phyloP scores from a whole-genome alignment of 2,329 filamentous ascomycete genomes.

The Hypoxylon rubiginosum region DNA sequence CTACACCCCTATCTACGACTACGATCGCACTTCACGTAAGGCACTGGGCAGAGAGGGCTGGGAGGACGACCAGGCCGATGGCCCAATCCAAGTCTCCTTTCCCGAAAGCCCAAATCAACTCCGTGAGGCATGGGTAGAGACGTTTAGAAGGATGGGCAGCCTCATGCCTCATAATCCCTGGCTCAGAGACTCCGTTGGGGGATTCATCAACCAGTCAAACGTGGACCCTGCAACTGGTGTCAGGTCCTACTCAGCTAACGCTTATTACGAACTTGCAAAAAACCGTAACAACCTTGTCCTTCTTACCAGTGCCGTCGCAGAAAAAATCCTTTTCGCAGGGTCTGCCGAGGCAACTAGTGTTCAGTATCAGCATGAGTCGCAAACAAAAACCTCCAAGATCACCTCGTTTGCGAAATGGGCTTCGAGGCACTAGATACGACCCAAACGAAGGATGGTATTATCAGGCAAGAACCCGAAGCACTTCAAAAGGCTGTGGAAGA shows the following conservation, averaged over 20 bases:
- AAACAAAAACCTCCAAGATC: conserved; percentile 25
- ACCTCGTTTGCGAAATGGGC: conserved; percentile 22
- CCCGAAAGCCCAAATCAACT: conserved; percentile 19
- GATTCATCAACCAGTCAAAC: conserved; percentile 14
- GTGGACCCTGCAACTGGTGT: not conserved
- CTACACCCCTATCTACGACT: conserved; percentile 29
- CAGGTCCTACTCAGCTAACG: conserved; percentile 9
- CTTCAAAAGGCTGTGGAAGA: conserved; percentile 9
- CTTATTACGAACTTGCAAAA: conserved; percentile 32
- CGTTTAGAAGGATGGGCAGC: conserved; percentile 9
- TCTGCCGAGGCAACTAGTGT: conserved; percentile 23
- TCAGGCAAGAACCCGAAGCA: conserved; percentile 23
- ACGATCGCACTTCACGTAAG: conserved; percentile 29
- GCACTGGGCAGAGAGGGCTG: conserved; percentile 23
- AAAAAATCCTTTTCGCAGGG: conserved; percentile 31
- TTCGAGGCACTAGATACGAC: conserved; percentile 22
- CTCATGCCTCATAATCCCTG: conserved; percentile 8
- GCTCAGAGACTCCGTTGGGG: conserved; percentile 23
- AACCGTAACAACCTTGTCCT: conserved; percentile 26
- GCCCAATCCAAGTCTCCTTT: conserved; percentile 27
- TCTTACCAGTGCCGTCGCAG: conserved; percentile 23
- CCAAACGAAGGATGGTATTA: conserved; percentile 19
- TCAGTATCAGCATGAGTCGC: conserved; percentile 14
- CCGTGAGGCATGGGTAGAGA: conserved; percentile 26
- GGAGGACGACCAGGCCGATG: not conserved